Evolutionary conservation across 169 alveolate species (phyloP).

Genomic region (Plasmodium gonderi): DNA sequence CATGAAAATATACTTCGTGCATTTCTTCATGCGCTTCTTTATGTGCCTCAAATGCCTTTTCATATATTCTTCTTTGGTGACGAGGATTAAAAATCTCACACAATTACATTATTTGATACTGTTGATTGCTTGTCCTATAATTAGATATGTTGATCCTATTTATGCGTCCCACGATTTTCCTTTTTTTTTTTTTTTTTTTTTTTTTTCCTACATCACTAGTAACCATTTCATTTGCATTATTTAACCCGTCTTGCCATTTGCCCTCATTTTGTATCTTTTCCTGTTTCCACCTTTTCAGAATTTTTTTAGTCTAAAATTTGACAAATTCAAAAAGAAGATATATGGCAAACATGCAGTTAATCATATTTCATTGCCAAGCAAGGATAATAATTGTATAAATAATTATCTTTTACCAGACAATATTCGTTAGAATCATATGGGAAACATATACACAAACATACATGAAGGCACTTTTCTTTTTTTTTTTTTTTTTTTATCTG

Average conservation of each 20-base stretch:
- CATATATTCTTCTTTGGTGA: background rate
- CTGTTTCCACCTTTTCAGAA: conserved; percentile 23
- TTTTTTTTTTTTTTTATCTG: background rate
- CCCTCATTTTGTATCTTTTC: background rate
- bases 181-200: background rate
- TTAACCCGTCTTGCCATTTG: background rate
- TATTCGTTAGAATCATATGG: conserved; percentile 3
- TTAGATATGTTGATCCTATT: background rate
- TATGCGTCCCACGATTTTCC: background rate
- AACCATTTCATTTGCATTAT: too few relatives aligned
- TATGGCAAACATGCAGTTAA: conserved; percentile 5
- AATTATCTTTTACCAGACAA: conserved; percentile 4
- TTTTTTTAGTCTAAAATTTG: conserved; percentile 42
- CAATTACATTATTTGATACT: background rate
- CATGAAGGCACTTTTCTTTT: background rate
- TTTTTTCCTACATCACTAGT: background rate
- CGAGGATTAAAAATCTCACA: background rate
- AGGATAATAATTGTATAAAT: background rate
- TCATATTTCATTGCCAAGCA: background rate
- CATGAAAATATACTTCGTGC: background rate
- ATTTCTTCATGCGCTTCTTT: too few relatives aligned
- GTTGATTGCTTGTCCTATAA: background rate
- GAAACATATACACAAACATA: background rate
- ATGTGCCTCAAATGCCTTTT: background rate
- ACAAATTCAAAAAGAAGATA: conserved; percentile 32